Conservation (phyloP, 306 rosid species). For the Rosa chinensis region DNA sequence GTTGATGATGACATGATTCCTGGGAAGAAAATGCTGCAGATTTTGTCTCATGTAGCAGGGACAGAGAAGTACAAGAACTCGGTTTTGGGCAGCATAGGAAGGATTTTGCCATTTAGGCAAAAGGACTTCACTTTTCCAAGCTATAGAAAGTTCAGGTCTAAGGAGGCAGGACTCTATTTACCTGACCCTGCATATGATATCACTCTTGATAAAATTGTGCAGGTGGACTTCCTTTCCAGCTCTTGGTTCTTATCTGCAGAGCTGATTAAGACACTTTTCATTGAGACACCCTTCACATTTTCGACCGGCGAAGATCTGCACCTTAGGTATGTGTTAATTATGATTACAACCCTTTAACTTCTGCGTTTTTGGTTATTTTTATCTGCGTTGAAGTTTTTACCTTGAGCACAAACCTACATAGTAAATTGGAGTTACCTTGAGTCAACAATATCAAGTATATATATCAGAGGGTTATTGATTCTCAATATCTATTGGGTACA, state of each 20-base stretch:
- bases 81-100: constrained; percentile 89
- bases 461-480: neutral
- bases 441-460: neutral
- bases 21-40: constrained; percentile 86
- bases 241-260: constrained; percentile 92
- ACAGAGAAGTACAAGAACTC: constrained; percentile 77
- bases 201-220: constrained; percentile 77
- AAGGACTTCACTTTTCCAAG: constrained; percentile 93
- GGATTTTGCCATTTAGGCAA: constrained; percentile 90
- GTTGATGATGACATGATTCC: constrained; percentile 97
- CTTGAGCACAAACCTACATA: neutral
- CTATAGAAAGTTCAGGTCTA: constrained; percentile 84
- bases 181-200: constrained; percentile 98
- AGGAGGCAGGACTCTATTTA: constrained; percentile 90
- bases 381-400: neutral
- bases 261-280: constrained; percentile 75
- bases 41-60: constrained; percentile 83
- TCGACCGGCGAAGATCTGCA: constrained; percentile 98
- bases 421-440: neutral
- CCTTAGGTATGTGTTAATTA: constrained; percentile 55
- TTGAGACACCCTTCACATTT: constrained; percentile 85
- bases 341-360: neutral
- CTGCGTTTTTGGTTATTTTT: constrained; percentile 6
- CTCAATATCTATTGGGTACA: neutral
- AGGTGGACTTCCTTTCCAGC: constrained; percentile 96